Base-by-base conservation (phyloP, 1,139 yeast genomes). In the Diutina rugosa region DNA sequence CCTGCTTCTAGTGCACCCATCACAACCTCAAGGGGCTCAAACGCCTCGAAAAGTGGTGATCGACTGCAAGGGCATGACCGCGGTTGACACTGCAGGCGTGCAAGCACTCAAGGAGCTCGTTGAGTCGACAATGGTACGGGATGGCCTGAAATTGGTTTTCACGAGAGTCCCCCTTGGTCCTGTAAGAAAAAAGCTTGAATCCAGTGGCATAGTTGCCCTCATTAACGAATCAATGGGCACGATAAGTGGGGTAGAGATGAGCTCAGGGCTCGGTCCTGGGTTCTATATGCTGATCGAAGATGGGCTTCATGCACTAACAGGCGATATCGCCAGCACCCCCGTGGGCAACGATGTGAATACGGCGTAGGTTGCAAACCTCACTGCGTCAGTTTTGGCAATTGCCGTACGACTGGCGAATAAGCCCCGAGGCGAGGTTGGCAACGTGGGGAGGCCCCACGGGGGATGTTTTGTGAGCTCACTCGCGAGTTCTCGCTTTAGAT, bases 81-180 rank as follows among this genome's bases (percentile, higher is more conserved):
- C 56, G n/a, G 58, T 60, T 35, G 71, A 68, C 56, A 66, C 70
- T 28, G 71, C 70, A 55, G 71, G 71, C 2, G 69, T 73, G 1
- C 75, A 71, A 55, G 67, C 55, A 4, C 62, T 71, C n/a, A 63
- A 61, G 56, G 75, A 71, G 59, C 63, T 67, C 30, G 61, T 70
- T 4, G 56, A 58, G 18, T 62, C 65, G 53, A 66, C 69, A 16
- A 53, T 59, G 2, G 70, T 70, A 10, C 41, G 41, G 6, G 41
- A 35, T n/a, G 41, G 41, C 14, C 14, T 35, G 41, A 35, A 35
- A 35, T 10, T 35, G 41, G 63, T 65, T 14, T 71, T 71, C 55
- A 59, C 71, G 0, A 59, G 75, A 30, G 66, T 69, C 2, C 63
- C 73, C 3, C 63, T 67, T 9, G 65, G 62, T 55, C 49, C 30